A percentile compares a stretch with the other conserved stretches of the same genome.
Conservation (phyloP, 257 asterid species). For the Thymus mandschuricus region DNA sequence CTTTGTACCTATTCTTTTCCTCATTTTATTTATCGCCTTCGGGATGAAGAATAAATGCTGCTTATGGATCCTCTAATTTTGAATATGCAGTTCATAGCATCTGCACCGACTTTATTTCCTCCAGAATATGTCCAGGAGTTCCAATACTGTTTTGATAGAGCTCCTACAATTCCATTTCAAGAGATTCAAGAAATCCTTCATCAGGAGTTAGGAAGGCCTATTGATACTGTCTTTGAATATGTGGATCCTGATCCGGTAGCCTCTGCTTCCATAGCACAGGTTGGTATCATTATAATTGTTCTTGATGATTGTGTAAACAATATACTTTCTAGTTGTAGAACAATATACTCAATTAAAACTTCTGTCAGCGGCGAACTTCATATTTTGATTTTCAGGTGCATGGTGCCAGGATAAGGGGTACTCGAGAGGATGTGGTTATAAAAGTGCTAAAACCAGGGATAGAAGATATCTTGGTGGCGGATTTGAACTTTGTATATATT, state of each 20-base stretch:
- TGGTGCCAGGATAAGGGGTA: conserved; percentile 82
- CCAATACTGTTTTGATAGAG: conserved; percentile 93
- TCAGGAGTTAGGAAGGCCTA: conserved; percentile 81
- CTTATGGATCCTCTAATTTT: conserved; percentile 31
- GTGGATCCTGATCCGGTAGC: conserved; percentile 95
- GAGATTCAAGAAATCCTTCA: conserved; percentile 75
- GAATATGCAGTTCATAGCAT: conserved; percentile 81
- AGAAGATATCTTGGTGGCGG: conserved; percentile 87
- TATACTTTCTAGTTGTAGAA: neutral
- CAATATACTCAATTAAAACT: neutral
- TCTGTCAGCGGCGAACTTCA: conserved; percentile 9
- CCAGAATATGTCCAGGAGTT: conserved; percentile 93
- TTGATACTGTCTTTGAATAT: conserved; percentile 76
- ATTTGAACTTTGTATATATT: conserved; percentile 85
- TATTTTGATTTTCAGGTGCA: conserved; percentile 70
- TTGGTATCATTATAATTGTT: conserved; percentile 31
- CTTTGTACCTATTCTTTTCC: conserved; percentile 1
- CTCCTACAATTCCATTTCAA: conserved; percentile 82
- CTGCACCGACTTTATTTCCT: conserved; percentile 95
- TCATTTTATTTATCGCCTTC: neutral
- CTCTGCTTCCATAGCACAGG: conserved; percentile 99
- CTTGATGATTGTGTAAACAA: neutral
- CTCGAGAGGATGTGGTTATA: conserved; percentile 90
- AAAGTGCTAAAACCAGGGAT: conserved; percentile 98
- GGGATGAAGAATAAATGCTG: conserved; percentile 9